Percentiles rank a stretch among this genome's conserved stretches.
phyloP scores from a whole-genome alignment of 2,329 filamentous ascomycete genomes.

The Stachybotrys chartarum region DNA sequence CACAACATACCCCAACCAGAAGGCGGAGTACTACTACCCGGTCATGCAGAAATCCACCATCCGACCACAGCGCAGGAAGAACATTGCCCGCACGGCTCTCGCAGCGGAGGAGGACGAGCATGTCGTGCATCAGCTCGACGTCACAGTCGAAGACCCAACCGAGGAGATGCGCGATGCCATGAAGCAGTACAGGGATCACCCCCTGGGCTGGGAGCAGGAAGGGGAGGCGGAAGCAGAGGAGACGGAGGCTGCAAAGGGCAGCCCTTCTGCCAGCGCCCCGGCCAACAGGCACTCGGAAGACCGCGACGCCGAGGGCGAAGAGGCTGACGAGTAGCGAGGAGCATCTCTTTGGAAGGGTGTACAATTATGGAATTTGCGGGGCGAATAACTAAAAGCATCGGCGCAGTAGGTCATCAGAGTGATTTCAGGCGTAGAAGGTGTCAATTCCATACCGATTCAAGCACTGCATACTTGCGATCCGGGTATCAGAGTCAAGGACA shows the following conservation, averaged over 20 bases:
- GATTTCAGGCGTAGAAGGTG: background rate
- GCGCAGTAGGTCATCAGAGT: background rate
- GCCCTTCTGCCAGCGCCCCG: constrained; percentile 14
- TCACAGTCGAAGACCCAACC: constrained; percentile 47
- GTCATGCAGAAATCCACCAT: constrained; percentile 58
- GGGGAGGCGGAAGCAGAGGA: constrained; percentile 25
- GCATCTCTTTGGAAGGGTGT: background rate
- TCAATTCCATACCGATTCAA: background rate
- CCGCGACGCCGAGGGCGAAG: constrained; percentile 39
- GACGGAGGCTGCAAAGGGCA: constrained; percentile 17
- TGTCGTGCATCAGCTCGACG: constrained; percentile 48
- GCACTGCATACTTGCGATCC: too few relatives aligned
- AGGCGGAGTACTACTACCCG: constrained; percentile 61
- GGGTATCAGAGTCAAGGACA: too few relatives aligned
- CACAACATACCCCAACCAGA: constrained; percentile 40
- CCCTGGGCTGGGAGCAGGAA: constrained; percentile 39
- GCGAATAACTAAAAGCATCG: background rate
- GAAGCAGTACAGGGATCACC: constrained; percentile 43
- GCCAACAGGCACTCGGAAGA: constrained; percentile 17
- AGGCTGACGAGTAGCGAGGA: constrained; percentile 23
- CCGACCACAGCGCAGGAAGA: constrained; percentile 56
- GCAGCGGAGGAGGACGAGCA: constrained; percentile 43
- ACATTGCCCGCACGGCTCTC: constrained; percentile 53
- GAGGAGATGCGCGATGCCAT: constrained; percentile 46
- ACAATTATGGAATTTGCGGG: too few relatives aligned